A percentile compares a stretch with the other conserved stretches of the same genome.
These are phyloP conservation scores for Eucalyptus regnans DNA, from an alignment of 345 rosid genomes.

Conservation along the genomic window DNA sequence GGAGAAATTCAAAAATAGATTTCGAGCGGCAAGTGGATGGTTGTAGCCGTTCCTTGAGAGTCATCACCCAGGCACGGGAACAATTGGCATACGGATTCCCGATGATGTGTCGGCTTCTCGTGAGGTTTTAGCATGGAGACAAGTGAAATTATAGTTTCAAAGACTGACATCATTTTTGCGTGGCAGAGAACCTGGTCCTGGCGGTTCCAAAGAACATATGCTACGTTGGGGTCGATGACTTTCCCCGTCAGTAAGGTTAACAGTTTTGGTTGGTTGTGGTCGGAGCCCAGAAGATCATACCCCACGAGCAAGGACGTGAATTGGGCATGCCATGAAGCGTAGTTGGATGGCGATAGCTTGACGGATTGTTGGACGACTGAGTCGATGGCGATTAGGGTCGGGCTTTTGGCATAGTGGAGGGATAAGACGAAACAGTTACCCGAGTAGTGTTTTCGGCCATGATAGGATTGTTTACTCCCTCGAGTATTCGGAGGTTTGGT, in stretches of 20 bases:
- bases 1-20: background rate
- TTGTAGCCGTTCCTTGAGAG: background rate
- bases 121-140: too few species aligned
- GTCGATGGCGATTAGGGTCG: background rate
- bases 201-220: background rate
- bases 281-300: background rate
- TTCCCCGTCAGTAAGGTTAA: background rate
- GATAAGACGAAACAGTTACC: background rate
- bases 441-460: background rate
- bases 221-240: background rate
- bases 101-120: too few species aligned
- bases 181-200: background rate
- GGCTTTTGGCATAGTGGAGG: background rate
- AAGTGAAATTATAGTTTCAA: too few species aligned
- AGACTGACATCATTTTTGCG: background rate
- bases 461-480: background rate
- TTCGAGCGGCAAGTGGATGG: background rate
- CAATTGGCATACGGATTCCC: background rate
- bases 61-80: background rate
- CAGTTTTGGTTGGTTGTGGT: background rate
- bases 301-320: background rate
- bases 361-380: background rate
- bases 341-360: background rate
- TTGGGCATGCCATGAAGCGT: background rate
- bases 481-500: background rate